Evolutionary conservation across 805 yeast genomes (phyloP), one percentile per base, ranked within the genome.

Genomic region (Candida endomychidarum): DNA sequence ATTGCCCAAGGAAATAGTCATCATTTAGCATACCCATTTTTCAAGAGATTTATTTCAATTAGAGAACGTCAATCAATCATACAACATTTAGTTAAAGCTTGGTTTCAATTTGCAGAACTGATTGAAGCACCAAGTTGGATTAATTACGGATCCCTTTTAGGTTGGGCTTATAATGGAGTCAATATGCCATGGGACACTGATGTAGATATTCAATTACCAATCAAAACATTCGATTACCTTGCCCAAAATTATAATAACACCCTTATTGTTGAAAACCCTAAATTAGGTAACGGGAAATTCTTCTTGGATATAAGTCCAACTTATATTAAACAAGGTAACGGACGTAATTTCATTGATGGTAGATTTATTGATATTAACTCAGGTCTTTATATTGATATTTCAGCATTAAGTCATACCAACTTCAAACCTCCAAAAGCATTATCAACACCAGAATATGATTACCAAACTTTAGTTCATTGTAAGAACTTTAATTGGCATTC

Each of bases 341-440:
- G 80, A 4, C 53, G 54, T 20, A 63, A 63, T 38, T 57, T 56
- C 41, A 63, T 64, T 18, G 69, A 64, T 40, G 70, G 67, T 8
- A 47, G 70, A 32, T 64, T 63, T 49, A 63, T 64, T 33, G 70
- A 64, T 34, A 52, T 60, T 3, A 56, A 58, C 37, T 50, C 65
- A 9, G 77, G 77, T 8, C 53, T 70, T 40, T 70, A 67, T 47
- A 62, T 72, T 40, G 78, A 73, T 50, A 65, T 73, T 4, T 60
- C 72, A 12, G 72, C 73, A 1, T 48, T 74, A 25, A 57, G 49
- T 16, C 56, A 55, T 39, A 47, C 63, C 32, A 48, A 57, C 51
- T 47, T 38, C 33, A 38, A 48, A 21, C 53, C 57, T 24, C 60
- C 61, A 9, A 23, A 29, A 3, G 35, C 28, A 3, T 44, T 48